A percentile compares a stretch with the other conserved stretches of the same genome.
phyloP scores from a whole-genome alignment of 345 rosid species.

The Populus euphratica region DNA sequence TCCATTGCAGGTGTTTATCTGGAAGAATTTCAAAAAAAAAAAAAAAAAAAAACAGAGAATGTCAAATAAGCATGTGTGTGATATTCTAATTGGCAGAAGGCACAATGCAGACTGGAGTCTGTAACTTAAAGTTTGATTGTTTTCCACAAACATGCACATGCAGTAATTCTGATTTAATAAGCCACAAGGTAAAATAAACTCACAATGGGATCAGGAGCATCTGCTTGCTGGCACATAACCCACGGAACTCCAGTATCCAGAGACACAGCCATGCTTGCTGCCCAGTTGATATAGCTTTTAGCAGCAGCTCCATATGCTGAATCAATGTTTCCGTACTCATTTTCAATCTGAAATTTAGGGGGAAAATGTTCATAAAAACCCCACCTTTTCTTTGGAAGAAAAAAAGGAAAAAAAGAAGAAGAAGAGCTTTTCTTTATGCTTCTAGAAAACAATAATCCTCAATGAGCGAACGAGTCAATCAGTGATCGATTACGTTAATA shows the following conservation, averaged over 20 bases:
- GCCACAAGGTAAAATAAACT: constrained; percentile 20
- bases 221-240: constrained; percentile 95
- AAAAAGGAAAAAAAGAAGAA: too few relatives aligned
- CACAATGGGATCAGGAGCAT: constrained; percentile 95
- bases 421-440: too few relatives aligned
- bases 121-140: too few relatives aligned
- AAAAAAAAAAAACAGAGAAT: constrained; percentile 7
- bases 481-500: constrained; percentile 5
- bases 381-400: background rate
- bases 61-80: constrained; percentile 1
- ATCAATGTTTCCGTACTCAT: constrained; percentile 84
- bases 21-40: constrained; percentile 4
- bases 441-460: background rate
- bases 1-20: constrained; percentile 97
- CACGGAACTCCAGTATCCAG: constrained; percentile 91
- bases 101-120: too few relatives aligned
- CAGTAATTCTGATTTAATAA: background rate
- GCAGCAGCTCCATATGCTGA: constrained; percentile 66
- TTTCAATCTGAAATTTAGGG: constrained; percentile 68
- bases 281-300: constrained; percentile 75
- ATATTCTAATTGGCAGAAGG: too few relatives aligned
- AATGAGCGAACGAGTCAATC: constrained; percentile 7
- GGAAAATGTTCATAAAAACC: background rate
- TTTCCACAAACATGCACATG: too few relatives aligned
- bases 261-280: constrained; percentile 87